Conservation (phyloP, 2,329 filamentous ascomycete species). For the Pestalotiopsis sp. region DNA sequence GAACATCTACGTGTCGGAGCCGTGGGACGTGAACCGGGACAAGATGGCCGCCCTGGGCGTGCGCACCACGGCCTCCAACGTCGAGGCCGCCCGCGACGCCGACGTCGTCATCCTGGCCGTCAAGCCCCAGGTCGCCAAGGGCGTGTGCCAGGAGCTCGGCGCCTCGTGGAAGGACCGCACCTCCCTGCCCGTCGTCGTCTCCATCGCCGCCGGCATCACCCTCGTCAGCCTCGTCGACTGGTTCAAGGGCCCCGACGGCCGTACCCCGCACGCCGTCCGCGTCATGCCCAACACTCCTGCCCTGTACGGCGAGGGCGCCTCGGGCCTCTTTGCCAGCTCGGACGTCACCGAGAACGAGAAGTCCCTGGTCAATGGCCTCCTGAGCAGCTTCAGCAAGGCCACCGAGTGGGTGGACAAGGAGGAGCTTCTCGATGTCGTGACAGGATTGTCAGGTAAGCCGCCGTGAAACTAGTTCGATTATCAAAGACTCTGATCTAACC, state of each 20-base stretch:
- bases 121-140: slow-evolving; percentile 53
- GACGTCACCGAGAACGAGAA: slow-evolving; percentile 46
- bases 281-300: slow-evolving; percentile 58
- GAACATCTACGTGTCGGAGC: slow-evolving; percentile 52
- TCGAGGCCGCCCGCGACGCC: slow-evolving; percentile 44
- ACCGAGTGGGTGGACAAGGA: slow-evolving; percentile 54
- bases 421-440: slow-evolving; percentile 52
- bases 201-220: slow-evolving; percentile 53
- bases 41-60: slow-evolving; percentile 51
- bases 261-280: slow-evolving; percentile 47
- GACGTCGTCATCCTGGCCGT: slow-evolving; percentile 53
- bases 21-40: slow-evolving; percentile 54
- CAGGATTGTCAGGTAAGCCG: slow-evolving; percentile 48
- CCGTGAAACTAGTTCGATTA: neutral
- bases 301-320: slow-evolving; percentile 52
- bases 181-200: slow-evolving; percentile 46
- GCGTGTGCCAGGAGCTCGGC: slow-evolving; percentile 50
- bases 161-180: slow-evolving; percentile 36
- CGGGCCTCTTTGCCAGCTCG: slow-evolving; percentile 46
- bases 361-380: slow-evolving; percentile 42
- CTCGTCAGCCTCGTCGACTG: slow-evolving; percentile 45
- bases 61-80: slow-evolving; percentile 48
- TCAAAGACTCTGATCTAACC: neutral
- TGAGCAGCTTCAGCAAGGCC: slow-evolving; percentile 49
- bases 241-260: slow-evolving; percentile 40